Conservation (phyloP, 495 filamentous ascomycete species). For the Oidiodendron maius region DNA sequence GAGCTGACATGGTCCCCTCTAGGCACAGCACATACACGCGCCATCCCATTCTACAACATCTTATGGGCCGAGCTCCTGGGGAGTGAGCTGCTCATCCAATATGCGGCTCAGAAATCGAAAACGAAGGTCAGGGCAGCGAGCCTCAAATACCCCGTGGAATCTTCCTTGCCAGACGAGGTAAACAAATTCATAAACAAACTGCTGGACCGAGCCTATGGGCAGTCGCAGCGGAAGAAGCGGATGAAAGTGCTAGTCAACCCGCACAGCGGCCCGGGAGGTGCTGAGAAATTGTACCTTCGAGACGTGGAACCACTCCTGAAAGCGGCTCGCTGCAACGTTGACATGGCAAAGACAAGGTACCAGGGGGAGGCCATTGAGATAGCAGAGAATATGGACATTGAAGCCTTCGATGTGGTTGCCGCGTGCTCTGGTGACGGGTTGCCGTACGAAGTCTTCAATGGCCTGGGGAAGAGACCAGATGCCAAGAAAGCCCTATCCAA, state of each 20-base stretch:
- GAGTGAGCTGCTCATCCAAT: slow-evolving; percentile 66
- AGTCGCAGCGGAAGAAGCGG: slow-evolving; percentile 62
- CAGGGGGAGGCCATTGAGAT: slow-evolving; percentile 76
- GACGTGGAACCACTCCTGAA: slow-evolving; percentile 79
- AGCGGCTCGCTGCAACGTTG: slow-evolving; percentile 70
- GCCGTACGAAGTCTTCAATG: slow-evolving; percentile 93
- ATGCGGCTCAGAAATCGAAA: slow-evolving; percentile 54
- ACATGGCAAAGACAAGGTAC: slow-evolving; percentile 68
- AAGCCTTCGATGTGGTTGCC: slow-evolving; percentile 75
- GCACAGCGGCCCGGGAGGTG: slow-evolving; percentile 77
- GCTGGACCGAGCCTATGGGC: slow-evolving; percentile 65
- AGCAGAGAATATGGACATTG: slow-evolving; percentile 69
- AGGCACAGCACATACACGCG: slow-evolving; percentile 23
- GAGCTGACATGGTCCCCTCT: slow-evolving; percentile 7
- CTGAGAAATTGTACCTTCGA: slow-evolving; percentile 64
- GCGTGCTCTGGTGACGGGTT: slow-evolving; percentile 91
- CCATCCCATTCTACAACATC: slow-evolving; percentile 75
- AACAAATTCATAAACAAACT: slow-evolving; percentile 57
- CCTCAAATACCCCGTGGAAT: slow-evolving; percentile 55
- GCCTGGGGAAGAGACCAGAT: slow-evolving; percentile 68
- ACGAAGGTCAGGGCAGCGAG: slow-evolving; percentile 50
- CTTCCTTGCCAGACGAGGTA: slow-evolving; percentile 41
- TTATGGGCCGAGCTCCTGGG: slow-evolving; percentile 66
- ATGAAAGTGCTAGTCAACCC: slow-evolving; percentile 90
- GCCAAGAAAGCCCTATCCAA: slow-evolving; percentile 67